Evolutionary conservation across 2,329 filamentous ascomycete genomes (phyloP).

Genomic region (Penicillium sp.): DNA sequence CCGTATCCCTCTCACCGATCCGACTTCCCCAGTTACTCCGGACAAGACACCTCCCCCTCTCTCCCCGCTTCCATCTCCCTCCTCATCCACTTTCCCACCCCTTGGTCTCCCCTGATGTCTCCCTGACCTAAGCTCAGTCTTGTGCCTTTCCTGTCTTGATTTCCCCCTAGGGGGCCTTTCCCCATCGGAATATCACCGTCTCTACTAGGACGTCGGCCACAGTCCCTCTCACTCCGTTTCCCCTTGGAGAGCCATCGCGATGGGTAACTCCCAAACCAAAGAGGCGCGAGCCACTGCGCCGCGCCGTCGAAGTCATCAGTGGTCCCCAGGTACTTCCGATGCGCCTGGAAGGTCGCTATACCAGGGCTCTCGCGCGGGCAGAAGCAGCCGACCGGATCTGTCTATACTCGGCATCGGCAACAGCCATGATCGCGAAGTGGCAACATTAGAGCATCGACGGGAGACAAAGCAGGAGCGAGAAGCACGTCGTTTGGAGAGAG

Average conservation of each 20-base stretch:
- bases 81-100: conserved; percentile 1
- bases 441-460: conserved; percentile 56
- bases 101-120: conserved; percentile 5
- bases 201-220: conserved; percentile 2
- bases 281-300: conserved; percentile 36
- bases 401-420: conserved; percentile 54
- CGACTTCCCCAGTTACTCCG: conserved; percentile 23
- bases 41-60: conserved; percentile 2
- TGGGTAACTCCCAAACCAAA: conserved; percentile 47
- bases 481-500: conserved; percentile 74
- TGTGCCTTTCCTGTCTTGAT: conserved; percentile 2
- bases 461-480: conserved; percentile 92
- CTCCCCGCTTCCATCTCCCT: conserved; percentile 8
- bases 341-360: conserved; percentile 28
- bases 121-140: conserved; percentile 4
- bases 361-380: conserved; percentile 42
- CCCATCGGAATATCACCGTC: conserved; percentile 12
- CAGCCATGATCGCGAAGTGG: conserved; percentile 46
- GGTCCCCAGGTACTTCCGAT: conserved; percentile 26
- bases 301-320: conserved; percentile 29
- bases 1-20: conserved; percentile 11
- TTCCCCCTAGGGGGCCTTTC: conserved; percentile 13
- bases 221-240: conserved; percentile 3
- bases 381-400: conserved; percentile 54
- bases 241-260: conserved; percentile 17